A percentile compares a stretch with the other conserved stretches of the same genome.
These are phyloP conservation scores for Fusarium staphyleae DNA, from an alignment of 2,329 filamentous ascomycete species.

Conservation along the genomic window DNA sequence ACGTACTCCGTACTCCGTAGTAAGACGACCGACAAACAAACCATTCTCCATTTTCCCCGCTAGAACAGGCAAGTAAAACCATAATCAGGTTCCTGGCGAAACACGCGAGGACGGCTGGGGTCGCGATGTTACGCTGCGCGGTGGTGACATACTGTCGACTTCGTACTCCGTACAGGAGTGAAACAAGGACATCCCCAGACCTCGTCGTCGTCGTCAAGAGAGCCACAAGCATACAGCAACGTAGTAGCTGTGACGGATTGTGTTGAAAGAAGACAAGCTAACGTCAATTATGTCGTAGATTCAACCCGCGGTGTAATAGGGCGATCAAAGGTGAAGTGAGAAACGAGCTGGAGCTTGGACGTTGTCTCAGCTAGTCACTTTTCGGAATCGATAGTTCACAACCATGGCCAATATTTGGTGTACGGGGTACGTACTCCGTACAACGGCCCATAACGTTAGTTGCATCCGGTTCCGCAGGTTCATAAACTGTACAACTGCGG, in stretches of 20 bases:
- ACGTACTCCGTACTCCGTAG: no score
- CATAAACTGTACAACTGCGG: constrained; percentile 9
- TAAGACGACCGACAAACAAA: neutral
- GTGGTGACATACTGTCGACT: constrained; percentile 18
- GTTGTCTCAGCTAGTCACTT: constrained; percentile 23
- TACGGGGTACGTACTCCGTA: constrained; percentile 19
- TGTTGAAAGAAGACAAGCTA: neutral
- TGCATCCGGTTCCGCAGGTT: constrained; percentile 21
- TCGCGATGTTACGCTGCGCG: constrained; percentile 30
- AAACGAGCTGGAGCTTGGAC: constrained; percentile 13
- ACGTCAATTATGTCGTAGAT: neutral
- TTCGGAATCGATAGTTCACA: constrained; percentile 8
- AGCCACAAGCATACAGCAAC: neutral
- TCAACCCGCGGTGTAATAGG: neutral
- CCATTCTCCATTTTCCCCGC: constrained; percentile 12
- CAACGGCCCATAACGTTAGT: constrained; percentile 27
- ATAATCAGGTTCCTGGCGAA: constrained; percentile 25
- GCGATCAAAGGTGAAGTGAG: constrained; percentile 7
- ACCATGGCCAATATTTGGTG: constrained; percentile 16
- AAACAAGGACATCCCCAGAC: constrained; percentile 1
- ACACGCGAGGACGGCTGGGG: constrained; percentile 21
- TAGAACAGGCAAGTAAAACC: constrained; percentile 29
- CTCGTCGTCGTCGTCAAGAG: neutral
- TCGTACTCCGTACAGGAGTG: neutral
- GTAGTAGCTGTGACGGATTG: no score